A percentile compares a stretch with the other conserved stretches of the same genome.
These are phyloP conservation scores for Corinectria fuckeliana DNA, from an alignment of 2,329 filamentous ascomycete species.

Conservation along the genomic window DNA sequence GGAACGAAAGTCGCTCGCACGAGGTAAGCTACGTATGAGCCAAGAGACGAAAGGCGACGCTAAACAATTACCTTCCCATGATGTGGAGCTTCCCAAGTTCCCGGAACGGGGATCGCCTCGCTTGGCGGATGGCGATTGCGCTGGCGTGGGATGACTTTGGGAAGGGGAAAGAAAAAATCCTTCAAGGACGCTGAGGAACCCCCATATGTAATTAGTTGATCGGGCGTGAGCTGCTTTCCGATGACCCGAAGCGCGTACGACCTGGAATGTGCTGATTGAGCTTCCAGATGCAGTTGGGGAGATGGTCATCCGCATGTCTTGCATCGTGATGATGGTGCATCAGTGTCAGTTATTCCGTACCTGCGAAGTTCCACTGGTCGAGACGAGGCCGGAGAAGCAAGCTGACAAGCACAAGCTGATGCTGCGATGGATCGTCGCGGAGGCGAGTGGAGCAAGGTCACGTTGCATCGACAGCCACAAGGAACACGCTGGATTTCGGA, in stretches of 20 bases:
- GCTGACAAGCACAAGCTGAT: not conserved
- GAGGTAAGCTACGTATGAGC: too few relatives aligned
- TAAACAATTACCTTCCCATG: not conserved
- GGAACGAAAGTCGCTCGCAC: not conserved
- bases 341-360: too few relatives aligned
- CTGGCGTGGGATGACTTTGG: slow-evolving; percentile 8
- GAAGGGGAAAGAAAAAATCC: not conserved
- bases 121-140: not conserved
- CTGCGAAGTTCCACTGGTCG: too few relatives aligned
- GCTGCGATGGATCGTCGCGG: not conserved
- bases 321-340: too few relatives aligned
- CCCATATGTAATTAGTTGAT: not conserved
- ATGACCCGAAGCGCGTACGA: too few relatives aligned
- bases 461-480: slow-evolving; percentile 15
- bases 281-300: too few relatives aligned
- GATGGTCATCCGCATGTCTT: too few relatives aligned
- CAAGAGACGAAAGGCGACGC: not conserved
- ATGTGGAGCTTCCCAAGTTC: slow-evolving; percentile 7
- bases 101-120: slow-evolving; percentile 8
- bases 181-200: not conserved
- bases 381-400: too few relatives aligned
- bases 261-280: too few relatives aligned
- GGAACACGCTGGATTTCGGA: slow-evolving; percentile 6
- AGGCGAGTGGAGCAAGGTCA: slow-evolving; percentile 14
- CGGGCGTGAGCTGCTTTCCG: not conserved